Evolutionary conservation across 2,329 filamentous ascomycete genomes (phyloP), one percentile per base, ranked within the genome.

Genomic region (Calonectria leucothoes): DNA sequence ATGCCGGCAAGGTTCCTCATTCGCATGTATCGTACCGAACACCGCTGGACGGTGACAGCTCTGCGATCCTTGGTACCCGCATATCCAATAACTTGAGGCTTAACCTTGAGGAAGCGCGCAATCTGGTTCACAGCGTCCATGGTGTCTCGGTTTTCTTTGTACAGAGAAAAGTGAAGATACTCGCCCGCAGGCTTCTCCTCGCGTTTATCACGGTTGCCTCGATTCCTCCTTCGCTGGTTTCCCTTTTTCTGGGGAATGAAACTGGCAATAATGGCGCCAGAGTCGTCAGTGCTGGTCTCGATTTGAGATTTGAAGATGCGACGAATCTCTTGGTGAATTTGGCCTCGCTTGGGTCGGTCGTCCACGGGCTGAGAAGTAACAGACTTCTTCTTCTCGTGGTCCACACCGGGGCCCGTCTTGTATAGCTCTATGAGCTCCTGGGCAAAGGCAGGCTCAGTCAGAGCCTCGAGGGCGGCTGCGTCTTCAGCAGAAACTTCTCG

Each of bases 71-170:
- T 98, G 72, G 95, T 98, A 11, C 96, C 96, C 4, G 96, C 95
- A 68, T 91, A 91, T 57, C 87, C 87, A 79, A 98, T 96, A 71
- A 91, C 89, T 78, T 96, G 94, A 31, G 90, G 88, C 82, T 94
- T 95, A 76, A 94, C 87, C 81, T 93, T 94, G 75, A 98, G 85
- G 76, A 93, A 90, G 52, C 93, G 93, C 1, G 93, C 91, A 49
- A 98, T 89, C 80, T 94, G 94, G 67, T 91, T 93, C 67, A 97
- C 89, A 0, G 95, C 93, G 79, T 98, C 96, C 94, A 98, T 97
- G 1, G 96, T 98, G 82, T 98, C 96, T 82, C 96, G 96, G 86
- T 98, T 98, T 86, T 98, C 96, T 86, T 98, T 98, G 90, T 96
- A 97, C 66, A 98, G 88, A 0, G 94, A 96, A 83, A 98, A 98